phyloP scores from a whole-genome alignment of 768 basidiomycete species.

The Rhizopogon vinicolor region DNA sequence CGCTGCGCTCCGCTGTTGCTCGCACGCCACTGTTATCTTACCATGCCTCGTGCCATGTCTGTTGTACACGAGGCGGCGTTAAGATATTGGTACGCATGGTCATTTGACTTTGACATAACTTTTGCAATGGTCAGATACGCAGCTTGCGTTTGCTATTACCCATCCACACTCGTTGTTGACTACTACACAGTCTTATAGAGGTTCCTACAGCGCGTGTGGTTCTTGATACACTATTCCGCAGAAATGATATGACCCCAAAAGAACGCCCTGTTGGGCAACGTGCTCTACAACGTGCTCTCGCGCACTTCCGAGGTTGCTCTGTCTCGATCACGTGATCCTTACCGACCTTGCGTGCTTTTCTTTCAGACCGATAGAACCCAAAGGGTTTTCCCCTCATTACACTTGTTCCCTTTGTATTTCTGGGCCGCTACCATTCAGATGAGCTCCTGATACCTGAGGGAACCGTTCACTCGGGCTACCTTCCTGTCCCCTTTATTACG shows the following conservation, averaged over 20 bases:
- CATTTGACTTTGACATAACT: neutral
- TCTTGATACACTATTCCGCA: neutral
- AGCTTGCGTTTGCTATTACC: neutral
- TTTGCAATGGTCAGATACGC: neutral
- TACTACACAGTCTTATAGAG: neutral
- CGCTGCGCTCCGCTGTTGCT: neutral
- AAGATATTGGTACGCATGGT: neutral
- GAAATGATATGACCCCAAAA: neutral
- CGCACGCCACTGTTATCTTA: constrained; percentile 1
- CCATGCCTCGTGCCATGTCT: constrained; percentile 11
- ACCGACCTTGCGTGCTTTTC: neutral
- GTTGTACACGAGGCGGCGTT: neutral
- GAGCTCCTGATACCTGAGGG: neutral
- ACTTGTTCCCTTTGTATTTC: constrained; percentile 13
- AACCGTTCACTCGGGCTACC: neutral
- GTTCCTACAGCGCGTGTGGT: neutral
- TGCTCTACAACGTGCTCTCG: constrained; percentile 19
- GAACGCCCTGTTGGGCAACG: neutral
- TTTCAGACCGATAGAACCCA: neutral
- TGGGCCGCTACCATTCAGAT: constrained; percentile 14
- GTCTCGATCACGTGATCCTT: constrained; percentile 16
- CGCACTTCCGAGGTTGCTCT: constrained; percentile 19
- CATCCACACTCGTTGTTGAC: neutral
- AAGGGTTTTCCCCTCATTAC: neutral
- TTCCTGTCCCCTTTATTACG: neutral